These are phyloP conservation scores for Neltuma alba DNA, from an alignment of 306 rosid genomes.

Conservation along the genomic window DNA sequence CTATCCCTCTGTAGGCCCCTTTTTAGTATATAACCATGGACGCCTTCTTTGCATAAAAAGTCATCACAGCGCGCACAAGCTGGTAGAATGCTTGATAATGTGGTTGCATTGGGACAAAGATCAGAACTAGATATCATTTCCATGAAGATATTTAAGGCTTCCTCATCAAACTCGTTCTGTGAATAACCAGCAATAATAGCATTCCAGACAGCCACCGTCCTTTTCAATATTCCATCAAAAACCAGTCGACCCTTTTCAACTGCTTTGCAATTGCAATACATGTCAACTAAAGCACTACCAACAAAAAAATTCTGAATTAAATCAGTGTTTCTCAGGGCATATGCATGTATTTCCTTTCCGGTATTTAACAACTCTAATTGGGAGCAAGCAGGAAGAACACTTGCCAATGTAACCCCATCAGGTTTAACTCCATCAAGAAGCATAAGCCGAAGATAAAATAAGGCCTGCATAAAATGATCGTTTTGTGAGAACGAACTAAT, in stretches of 20 bases:
- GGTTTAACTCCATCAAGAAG: constrained; percentile 58
- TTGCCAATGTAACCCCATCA: constrained; percentile 76
- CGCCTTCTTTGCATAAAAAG: constrained; percentile 57
- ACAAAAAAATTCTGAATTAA: constrained; percentile 67
- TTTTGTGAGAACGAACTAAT: constrained; percentile 78
- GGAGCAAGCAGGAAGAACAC: constrained; percentile 84
- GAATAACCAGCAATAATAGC: constrained; percentile 81
- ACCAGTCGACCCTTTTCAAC: constrained; percentile 60
- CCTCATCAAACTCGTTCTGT: constrained; percentile 60
- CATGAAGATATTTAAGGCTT: constrained; percentile 65
- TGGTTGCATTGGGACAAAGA: constrained; percentile 60
- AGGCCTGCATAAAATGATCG: constrained; percentile 64
- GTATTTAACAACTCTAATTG: constrained; percentile 67
- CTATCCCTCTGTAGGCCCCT: constrained; percentile 61
- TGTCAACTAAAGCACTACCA: constrained; percentile 82
- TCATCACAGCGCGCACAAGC: constrained; percentile 57
- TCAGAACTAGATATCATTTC: constrained; percentile 55
- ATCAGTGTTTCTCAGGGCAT: constrained; percentile 53
- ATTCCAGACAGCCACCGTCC: constrained; percentile 68
- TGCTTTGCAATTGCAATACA: constrained; percentile 78
- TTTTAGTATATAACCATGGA: constrained; percentile 71
- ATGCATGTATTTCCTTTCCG: constrained; percentile 74
- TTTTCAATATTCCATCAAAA: constrained; percentile 51
- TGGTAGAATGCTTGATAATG: constrained; percentile 76
- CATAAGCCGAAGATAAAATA: constrained; percentile 54